These are phyloP conservation scores for Colletotrichum sublineola DNA, from an alignment of 2,329 filamentous ascomycete species.

Conservation along the genomic window DNA sequence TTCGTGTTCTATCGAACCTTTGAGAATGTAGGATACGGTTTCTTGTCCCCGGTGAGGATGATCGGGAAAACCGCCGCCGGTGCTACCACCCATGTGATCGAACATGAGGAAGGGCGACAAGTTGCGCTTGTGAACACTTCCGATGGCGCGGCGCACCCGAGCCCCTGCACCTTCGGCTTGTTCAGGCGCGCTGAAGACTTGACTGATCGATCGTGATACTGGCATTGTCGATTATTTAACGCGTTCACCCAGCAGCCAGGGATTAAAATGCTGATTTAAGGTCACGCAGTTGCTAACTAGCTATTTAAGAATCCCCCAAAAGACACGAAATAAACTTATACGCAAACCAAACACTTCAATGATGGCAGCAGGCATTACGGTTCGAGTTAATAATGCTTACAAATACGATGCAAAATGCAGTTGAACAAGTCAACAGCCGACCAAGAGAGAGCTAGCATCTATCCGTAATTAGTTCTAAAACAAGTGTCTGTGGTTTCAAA, in stretches of 20 bases:
- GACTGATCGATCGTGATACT: slow-evolving; percentile 79
- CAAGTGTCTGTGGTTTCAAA: neutral
- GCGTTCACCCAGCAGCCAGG: too few species aligned
- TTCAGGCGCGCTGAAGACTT: slow-evolving; percentile 86
- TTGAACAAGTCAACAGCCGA: too few species aligned
- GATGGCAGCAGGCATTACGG: too few species aligned
- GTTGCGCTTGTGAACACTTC: slow-evolving; percentile 84
- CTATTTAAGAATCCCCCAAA: neutral
- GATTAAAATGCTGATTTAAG: neutral
- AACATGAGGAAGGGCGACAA: slow-evolving; percentile 97
- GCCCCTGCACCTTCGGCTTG: slow-evolving; percentile 91
- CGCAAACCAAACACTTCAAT: too few species aligned
- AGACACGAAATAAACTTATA: neutral
- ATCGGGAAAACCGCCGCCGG: slow-evolving; percentile 90
- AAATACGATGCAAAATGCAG: too few species aligned
- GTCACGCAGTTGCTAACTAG: neutral
- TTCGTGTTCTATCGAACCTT: slow-evolving; percentile 89
- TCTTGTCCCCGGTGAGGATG: slow-evolving; percentile 89
- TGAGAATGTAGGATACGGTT: slow-evolving; percentile 87
- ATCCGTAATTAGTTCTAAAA: too few species aligned
- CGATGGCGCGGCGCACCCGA: slow-evolving; percentile 87
- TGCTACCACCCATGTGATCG: slow-evolving; percentile 86
- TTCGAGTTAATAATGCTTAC: neutral
- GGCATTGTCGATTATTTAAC: slow-evolving; percentile 63
- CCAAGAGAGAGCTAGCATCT: too few species aligned